Conservation (phyloP, 2,329 filamentous ascomycete species). For the Alternaria conjuncta region DNA sequence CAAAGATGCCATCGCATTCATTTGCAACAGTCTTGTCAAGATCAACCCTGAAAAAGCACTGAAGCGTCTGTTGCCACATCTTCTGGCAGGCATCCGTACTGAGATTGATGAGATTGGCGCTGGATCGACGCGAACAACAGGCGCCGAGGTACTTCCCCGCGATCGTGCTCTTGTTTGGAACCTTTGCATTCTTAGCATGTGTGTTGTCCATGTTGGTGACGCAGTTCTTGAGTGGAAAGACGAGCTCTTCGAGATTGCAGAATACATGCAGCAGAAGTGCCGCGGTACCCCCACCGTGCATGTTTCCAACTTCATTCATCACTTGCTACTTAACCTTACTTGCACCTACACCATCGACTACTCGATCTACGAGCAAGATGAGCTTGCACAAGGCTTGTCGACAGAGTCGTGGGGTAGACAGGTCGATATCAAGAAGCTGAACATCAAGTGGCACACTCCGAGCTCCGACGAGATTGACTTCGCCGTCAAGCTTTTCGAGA, state of each 20-base stretch:
- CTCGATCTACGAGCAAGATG: conserved; percentile 81
- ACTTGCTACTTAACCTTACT: conserved; percentile 91
- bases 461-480: conserved; percentile 81
- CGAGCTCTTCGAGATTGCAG: conserved; percentile 87
- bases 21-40: conserved; percentile 94
- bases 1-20: conserved; percentile 97
- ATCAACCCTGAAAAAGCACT: conserved; percentile 93
- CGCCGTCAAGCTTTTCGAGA: conserved; percentile 86
- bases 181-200: conserved; percentile 96
- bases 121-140: conserved; percentile 91
- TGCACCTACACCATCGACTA: conserved; percentile 93
- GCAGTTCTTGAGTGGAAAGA: conserved; percentile 88
- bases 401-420: conserved; percentile 83
- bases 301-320: conserved; percentile 97
- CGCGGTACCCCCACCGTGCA: conserved; percentile 93
- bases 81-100: conserved; percentile 89
- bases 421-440: conserved; percentile 76
- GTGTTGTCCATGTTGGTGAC: conserved; percentile 91
- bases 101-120: conserved; percentile 98
- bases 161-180: conserved; percentile 96
- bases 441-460: conserved; percentile 90
- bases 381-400: conserved; percentile 73
- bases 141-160: conserved; percentile 88
- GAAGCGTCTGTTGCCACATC: conserved; percentile 86
- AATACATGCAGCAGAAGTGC: conserved; percentile 97